Conservation (phyloP, 2,329 filamentous ascomycete species). For the Scorias spongiosa region DNA sequence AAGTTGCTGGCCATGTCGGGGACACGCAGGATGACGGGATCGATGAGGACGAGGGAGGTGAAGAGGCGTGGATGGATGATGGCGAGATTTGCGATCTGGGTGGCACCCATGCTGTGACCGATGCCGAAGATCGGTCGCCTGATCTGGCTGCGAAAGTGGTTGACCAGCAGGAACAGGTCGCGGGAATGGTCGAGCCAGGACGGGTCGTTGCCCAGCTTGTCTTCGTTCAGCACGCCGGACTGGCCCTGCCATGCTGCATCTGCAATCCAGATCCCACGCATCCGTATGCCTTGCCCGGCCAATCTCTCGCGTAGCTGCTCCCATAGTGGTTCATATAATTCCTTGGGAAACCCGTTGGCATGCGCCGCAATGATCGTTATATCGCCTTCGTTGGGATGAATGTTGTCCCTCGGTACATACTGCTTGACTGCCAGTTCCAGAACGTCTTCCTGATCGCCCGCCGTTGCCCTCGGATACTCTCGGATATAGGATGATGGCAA, state of each 20-base stretch:
- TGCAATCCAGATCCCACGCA: slow-evolving; percentile 77
- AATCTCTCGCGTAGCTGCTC: slow-evolving; percentile 56
- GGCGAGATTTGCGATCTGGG: slow-evolving; percentile 54
- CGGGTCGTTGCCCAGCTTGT: slow-evolving; percentile 67
- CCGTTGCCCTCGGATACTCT: slow-evolving; percentile 62
- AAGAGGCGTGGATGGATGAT: slow-evolving; percentile 71
- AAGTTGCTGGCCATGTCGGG: slow-evolving; percentile 27
- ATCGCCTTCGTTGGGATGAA: slow-evolving; percentile 52
- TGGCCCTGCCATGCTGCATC: slow-evolving; percentile 77
- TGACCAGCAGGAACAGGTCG: slow-evolving; percentile 74
- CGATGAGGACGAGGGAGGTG: slow-evolving; percentile 60
- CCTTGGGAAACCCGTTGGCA: slow-evolving; percentile 89
- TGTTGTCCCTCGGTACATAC: slow-evolving; percentile 64
- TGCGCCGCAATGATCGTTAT: slow-evolving; percentile 76
- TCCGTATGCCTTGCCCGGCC: slow-evolving; percentile 45
- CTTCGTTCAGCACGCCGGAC: slow-evolving; percentile 64
- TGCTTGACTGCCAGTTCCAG: slow-evolving; percentile 70
- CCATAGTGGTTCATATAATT: slow-evolving; percentile 86
- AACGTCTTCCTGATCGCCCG: slow-evolving; percentile 56
- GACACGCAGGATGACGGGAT: slow-evolving; percentile 55
- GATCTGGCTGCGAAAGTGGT: slow-evolving; percentile 64
- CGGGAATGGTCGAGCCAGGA: slow-evolving; percentile 75
- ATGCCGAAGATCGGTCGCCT: slow-evolving; percentile 70
- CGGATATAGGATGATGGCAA: slow-evolving; percentile 64
- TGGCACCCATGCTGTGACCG: slow-evolving; percentile 79